These are phyloP conservation scores for Herpetomonas tarakana DNA, from an alignment of 208 protist genomes.

Conservation along the genomic window DNA sequence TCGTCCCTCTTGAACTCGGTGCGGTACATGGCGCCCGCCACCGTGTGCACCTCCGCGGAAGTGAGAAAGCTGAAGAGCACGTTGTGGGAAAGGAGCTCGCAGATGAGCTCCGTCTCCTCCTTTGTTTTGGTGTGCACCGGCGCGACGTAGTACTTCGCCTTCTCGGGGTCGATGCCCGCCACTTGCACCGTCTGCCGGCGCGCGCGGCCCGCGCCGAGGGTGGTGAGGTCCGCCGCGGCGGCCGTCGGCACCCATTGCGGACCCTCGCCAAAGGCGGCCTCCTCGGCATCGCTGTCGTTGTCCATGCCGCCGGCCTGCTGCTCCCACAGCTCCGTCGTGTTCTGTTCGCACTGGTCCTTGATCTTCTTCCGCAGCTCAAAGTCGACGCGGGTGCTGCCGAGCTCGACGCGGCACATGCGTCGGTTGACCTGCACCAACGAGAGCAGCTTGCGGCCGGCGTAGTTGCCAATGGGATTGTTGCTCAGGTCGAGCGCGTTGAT, in stretches of 20 bases:
- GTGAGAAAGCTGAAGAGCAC: conserved; percentile 87
- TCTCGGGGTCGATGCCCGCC: conserved; percentile 80
- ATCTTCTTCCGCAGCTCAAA: conserved; percentile 83
- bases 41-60: conserved; percentile 55
- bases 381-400: conserved; percentile 83
- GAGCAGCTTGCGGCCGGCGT: conserved; percentile 85
- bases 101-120: conserved; percentile 78
- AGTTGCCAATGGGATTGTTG: conserved; percentile 88
- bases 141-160: conserved; percentile 74
- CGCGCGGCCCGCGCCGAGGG: conserved; percentile 61
- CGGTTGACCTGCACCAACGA: conserved; percentile 72
- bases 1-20: conserved; percentile 72
- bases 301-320: conserved; percentile 28
- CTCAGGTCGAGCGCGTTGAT: conserved; percentile 79
- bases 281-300: conserved; percentile 12
- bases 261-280: conserved; percentile 63
- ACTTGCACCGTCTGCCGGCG: conserved; percentile 78
- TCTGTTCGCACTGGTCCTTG: conserved; percentile 80
- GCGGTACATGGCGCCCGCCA: conserved; percentile 81
- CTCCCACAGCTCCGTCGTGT: conserved; percentile 75
- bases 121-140: conserved; percentile 72
- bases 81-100: conserved; percentile 74
- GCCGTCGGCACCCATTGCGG: conserved; percentile 62
- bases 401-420: conserved; percentile 74
- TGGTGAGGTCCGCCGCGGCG: conserved; percentile 60